Evolutionary conservation across 108 stramenopile genomes (phyloP).

Genomic region (Cyclostephanos tholiformis): DNA sequence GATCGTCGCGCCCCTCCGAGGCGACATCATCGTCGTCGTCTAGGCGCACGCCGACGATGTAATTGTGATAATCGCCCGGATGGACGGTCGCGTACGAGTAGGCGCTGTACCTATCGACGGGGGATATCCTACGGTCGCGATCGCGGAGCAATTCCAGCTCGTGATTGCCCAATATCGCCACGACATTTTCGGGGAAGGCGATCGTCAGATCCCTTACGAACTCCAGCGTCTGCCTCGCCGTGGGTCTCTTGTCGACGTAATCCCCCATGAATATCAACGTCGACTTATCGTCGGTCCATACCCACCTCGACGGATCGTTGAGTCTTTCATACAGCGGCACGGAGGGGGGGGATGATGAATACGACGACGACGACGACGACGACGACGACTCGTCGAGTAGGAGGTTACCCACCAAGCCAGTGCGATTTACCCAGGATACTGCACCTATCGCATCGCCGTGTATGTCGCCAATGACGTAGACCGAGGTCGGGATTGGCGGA

Average conservation of each 20-base stretch:
- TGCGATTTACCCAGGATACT: constrained; percentile 55
- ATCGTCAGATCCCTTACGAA: constrained; percentile 55
- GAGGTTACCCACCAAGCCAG: constrained; percentile 50
- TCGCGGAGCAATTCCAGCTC: constrained; percentile 63
- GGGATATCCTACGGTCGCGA: constrained; percentile 39
- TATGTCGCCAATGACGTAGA: constrained; percentile 61
- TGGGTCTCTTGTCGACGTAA: constrained; percentile 71
- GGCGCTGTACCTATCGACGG: constrained; percentile 29
- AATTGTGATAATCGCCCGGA: constrained; percentile 63
- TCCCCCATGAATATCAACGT: constrained; percentile 67
- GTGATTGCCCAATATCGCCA: constrained; percentile 66
- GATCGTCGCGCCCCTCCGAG: not conserved
- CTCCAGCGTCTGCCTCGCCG: constrained; percentile 55
- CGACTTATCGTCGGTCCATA: constrained; percentile 39
- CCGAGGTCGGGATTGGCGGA: constrained; percentile 17
- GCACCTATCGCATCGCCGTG: constrained; percentile 64
- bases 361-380: not conserved
- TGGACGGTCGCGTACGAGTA: constrained; percentile 61
- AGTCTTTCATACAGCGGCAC: constrained; percentile 17
- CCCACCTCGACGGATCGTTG: constrained; percentile 33
- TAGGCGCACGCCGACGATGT: constrained; percentile 17
- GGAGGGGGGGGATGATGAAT: not conserved
- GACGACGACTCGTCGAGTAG: constrained; percentile 5
- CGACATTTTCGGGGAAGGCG: constrained; percentile 53
- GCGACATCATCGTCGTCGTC: not conserved